These are phyloP conservation scores for Austroboletus novae-zelandiae DNA, from an alignment of 1,284 basidiomycete genomes.

Conservation along the genomic window DNA sequence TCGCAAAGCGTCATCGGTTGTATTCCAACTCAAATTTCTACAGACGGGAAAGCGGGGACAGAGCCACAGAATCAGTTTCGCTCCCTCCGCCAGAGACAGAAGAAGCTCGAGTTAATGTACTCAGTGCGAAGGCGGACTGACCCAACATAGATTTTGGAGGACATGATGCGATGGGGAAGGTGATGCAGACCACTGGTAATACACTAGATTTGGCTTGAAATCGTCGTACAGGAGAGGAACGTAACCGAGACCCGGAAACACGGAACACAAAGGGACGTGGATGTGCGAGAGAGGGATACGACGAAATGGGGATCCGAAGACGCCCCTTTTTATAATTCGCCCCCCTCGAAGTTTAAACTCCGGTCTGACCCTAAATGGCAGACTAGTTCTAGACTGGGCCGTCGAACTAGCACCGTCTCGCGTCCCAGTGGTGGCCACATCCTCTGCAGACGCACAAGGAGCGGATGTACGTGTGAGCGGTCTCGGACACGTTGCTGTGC, in stretches of 20 bases:
- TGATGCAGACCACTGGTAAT: constrained; percentile 33
- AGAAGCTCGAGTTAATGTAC: constrained; percentile 41
- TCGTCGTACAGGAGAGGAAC: constrained; percentile 40
- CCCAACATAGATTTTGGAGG: constrained; percentile 84
- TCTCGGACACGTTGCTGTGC: not conserved
- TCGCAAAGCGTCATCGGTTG: constrained; percentile 85
- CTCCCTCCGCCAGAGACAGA: constrained; percentile 40
- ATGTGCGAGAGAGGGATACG: constrained; percentile 38
- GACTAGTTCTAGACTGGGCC: constrained; percentile 21
- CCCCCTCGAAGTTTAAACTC: constrained; percentile 46
- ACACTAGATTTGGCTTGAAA: constrained; percentile 38
- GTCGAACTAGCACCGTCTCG: not conserved
- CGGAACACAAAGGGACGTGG: constrained; percentile 43
- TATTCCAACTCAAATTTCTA: constrained; percentile 93
- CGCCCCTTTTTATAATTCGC: constrained; percentile 48
- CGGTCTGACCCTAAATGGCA: constrained; percentile 36
- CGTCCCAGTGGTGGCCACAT: not conserved
- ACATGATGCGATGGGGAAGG: constrained; percentile 48
- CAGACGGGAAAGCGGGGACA: constrained; percentile 37
- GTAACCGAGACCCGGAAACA: constrained; percentile 50
- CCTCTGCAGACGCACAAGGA: not conserved
- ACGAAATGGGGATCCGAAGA: constrained; percentile 28
- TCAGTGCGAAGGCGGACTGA: constrained; percentile 58
- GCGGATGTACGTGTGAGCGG: not conserved
- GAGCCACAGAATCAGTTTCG: constrained; percentile 49